Percentiles rank a stretch among this genome's conserved stretches.
These are phyloP conservation scores for Penicillium digitatum DNA, from an alignment of 2,329 filamentous ascomycete species.

Conservation along the genomic window DNA sequence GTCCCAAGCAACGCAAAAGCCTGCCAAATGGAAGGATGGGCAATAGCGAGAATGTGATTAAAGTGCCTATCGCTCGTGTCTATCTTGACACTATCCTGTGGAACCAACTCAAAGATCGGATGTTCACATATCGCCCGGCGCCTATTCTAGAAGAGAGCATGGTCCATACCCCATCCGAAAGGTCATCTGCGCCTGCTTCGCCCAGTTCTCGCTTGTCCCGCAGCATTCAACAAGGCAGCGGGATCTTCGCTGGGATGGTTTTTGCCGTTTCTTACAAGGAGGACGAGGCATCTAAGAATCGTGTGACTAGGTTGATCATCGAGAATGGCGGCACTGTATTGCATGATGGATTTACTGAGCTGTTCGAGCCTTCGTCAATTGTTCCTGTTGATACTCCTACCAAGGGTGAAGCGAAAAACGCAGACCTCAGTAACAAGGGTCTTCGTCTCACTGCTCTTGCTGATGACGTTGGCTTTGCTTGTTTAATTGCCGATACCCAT, in stretches of 20 bases:
- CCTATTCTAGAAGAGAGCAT: constrained; percentile 16
- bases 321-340: constrained; percentile 70
- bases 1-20: constrained; percentile 43
- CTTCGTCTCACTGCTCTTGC: constrained; percentile 56
- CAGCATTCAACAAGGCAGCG: constrained; percentile 29
- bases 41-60: constrained; percentile 33
- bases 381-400: constrained; percentile 28
- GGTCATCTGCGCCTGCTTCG: constrained; percentile 42
- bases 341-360: constrained; percentile 70
- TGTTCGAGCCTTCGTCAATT: constrained; percentile 58
- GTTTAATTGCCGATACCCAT: constrained; percentile 79
- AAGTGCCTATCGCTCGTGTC: constrained; percentile 43
- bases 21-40: constrained; percentile 33
- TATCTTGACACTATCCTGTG: constrained; percentile 48
- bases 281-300: constrained; percentile 53
- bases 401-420: constrained; percentile 22
- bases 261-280: constrained; percentile 76
- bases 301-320: constrained; percentile 60
- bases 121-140: constrained; percentile 31
- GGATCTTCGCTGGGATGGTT: constrained; percentile 73
- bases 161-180: constrained; percentile 39
- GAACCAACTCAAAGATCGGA: constrained; percentile 43
- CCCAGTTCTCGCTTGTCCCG: constrained; percentile 51
- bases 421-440: constrained; percentile 16
- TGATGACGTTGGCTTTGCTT: constrained; percentile 66